These are phyloP conservation scores for Botrytis squamosa DNA, from an alignment of 2,329 filamentous ascomycete genomes.

Conservation along the genomic window DNA sequence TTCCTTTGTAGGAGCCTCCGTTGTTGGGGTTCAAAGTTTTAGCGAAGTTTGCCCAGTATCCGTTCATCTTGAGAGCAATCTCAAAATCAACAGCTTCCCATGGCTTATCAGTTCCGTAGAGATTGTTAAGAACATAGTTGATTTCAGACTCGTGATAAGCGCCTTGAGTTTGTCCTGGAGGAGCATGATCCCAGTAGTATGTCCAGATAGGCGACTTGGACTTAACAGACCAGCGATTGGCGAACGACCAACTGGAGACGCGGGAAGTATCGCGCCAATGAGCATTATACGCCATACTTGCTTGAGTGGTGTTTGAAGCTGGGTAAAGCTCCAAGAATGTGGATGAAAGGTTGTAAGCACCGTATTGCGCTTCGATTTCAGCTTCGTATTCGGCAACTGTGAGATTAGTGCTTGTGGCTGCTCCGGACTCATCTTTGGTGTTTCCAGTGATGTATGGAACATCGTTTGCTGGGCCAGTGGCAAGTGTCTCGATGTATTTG, in stretches of 20 bases:
- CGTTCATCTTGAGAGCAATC: slow-evolving; percentile 48
- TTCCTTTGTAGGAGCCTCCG: background rate
- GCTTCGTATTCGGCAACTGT: slow-evolving; percentile 35
- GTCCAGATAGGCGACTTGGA: slow-evolving; percentile 35
- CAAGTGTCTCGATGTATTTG: slow-evolving; percentile 25
- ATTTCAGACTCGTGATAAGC: slow-evolving; percentile 39
- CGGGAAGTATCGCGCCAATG: slow-evolving; percentile 34
- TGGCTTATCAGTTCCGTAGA: slow-evolving; percentile 30
- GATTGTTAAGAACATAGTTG: slow-evolving; percentile 40
- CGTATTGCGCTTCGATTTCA: slow-evolving; percentile 24
- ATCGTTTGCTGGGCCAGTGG: slow-evolving; percentile 37
- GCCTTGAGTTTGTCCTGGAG: slow-evolving; percentile 31
- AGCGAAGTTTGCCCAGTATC: slow-evolving; percentile 74
- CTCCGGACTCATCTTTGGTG: slow-evolving; percentile 22
- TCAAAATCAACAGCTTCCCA: slow-evolving; percentile 36
- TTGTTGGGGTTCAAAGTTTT: slow-evolving; percentile 63
- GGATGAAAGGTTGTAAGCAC: slow-evolving; percentile 16
- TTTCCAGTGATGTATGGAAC: slow-evolving; percentile 43
- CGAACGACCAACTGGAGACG: slow-evolving; percentile 35
- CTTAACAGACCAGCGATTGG: slow-evolving; percentile 32
- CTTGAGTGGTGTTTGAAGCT: slow-evolving; percentile 29
- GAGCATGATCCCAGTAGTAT: slow-evolving; percentile 39
- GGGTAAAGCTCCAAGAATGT: slow-evolving; percentile 34
- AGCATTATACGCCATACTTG: slow-evolving; percentile 31
- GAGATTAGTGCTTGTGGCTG: slow-evolving; percentile 40